phyloP scores from a whole-genome alignment of 352 stramenopile genomes.

The Phytophthora pinifolia region DNA sequence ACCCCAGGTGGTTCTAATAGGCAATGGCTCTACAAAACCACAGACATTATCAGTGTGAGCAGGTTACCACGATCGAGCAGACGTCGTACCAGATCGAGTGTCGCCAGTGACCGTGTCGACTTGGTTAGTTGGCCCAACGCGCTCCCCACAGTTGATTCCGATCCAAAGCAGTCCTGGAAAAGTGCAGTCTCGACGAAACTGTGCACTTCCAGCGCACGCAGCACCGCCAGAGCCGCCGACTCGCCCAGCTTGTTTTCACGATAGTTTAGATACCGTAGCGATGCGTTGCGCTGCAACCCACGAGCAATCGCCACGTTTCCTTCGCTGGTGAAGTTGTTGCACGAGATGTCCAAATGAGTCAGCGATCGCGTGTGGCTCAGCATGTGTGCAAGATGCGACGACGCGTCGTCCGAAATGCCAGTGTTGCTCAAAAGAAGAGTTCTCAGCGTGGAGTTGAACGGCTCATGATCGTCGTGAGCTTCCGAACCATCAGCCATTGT shows the following conservation, averaged over 20 bases:
- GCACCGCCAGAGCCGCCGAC: constrained; percentile 28
- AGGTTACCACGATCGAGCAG: neutral
- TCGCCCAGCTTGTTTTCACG: constrained; percentile 63
- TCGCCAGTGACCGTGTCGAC: constrained; percentile 33
- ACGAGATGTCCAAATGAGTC: constrained; percentile 55
- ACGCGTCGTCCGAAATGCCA: constrained; percentile 54
- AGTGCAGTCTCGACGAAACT: constrained; percentile 43
- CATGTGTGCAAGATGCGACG: constrained; percentile 43
- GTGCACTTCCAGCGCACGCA: constrained; percentile 39
- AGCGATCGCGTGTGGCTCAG: constrained; percentile 49
- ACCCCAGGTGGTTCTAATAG: constrained; percentile 56
- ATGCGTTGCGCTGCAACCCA: constrained; percentile 47
- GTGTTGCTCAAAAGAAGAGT: constrained; percentile 62
- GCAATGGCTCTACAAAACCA: constrained; percentile 54
- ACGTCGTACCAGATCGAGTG: constrained; percentile 53
- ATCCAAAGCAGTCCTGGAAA: constrained; percentile 61
- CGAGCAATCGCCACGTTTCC: constrained; percentile 46
- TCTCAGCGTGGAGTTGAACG: constrained; percentile 61
- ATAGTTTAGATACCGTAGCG: constrained; percentile 53
- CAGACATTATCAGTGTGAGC: neutral
- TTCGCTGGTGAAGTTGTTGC: constrained; percentile 41
- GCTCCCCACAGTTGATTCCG: constrained; percentile 27
- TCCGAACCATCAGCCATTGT: constrained; percentile 18
- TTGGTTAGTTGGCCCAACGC: constrained; percentile 36
- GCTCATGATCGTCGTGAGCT: constrained; percentile 23